phyloP scores from a whole-genome alignment of 805 yeast genomes.

The Candida endomychidarum region DNA sequence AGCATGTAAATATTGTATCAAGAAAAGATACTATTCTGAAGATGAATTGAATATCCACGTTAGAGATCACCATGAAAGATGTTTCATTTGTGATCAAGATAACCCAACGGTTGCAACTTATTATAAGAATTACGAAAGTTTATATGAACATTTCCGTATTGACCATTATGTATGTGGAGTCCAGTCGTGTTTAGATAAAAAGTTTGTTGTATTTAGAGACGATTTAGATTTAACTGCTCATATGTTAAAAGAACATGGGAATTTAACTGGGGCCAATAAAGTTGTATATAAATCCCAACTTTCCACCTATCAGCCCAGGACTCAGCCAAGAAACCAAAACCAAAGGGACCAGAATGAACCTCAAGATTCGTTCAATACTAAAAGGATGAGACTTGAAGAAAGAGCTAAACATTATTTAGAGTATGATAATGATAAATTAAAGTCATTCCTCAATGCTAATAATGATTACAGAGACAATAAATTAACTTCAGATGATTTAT shows the following conservation, averaged over 20 bases:
- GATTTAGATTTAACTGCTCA: conserved; percentile 87
- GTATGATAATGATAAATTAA: conserved; percentile 48
- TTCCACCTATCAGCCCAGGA: conserved; percentile 50
- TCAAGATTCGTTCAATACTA: conserved; percentile 48
- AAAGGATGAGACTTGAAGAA: conserved; percentile 69
- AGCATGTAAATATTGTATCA: conserved; percentile 74
- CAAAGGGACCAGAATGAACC: conserved; percentile 22
- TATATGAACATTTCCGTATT: conserved; percentile 70
- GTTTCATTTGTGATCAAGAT: conserved; percentile 82
- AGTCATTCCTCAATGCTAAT: conserved; percentile 51
- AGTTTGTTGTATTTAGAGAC: conserved; percentile 88
- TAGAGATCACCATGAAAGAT: conserved; percentile 80
- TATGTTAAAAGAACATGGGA: conserved; percentile 78
- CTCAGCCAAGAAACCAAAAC: background rate
- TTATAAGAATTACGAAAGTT: conserved; percentile 71
- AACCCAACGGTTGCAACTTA: conserved; percentile 60
- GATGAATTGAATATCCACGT: conserved; percentile 84
- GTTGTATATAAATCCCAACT: conserved; percentile 58
- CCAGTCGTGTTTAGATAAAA: conserved; percentile 77
- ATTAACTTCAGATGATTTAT: conserved; percentile 49
- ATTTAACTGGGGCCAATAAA: conserved; percentile 47
- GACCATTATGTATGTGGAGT: conserved; percentile 79
- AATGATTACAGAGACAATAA: conserved; percentile 45
- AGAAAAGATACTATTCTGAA: conserved; percentile 76
- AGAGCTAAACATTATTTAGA: conserved; percentile 79